Conservation (phyloP, 1,284 basidiomycete species). For the Ustilago xerochloae region DNA sequence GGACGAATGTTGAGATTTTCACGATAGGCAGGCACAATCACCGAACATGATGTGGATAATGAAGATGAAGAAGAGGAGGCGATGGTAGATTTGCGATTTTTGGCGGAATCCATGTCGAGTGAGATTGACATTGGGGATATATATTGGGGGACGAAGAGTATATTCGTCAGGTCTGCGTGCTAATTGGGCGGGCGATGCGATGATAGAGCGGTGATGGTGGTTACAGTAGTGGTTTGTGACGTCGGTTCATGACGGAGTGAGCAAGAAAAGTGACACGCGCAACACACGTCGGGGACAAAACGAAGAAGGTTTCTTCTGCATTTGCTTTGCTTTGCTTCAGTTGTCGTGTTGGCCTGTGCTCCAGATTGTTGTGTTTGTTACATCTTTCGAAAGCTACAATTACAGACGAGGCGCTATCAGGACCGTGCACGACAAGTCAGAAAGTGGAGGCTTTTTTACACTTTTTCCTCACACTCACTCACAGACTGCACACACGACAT, state of each 20-base stretch:
- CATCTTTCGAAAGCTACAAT: neutral
- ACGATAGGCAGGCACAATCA: slow-evolving; percentile 43
- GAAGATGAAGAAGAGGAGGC: slow-evolving; percentile 10
- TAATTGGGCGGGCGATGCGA: neutral
- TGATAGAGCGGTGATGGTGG: neutral
- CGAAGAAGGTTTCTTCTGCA: too few species aligned
- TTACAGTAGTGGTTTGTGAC: neutral
- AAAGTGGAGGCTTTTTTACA: slow-evolving; percentile 7
- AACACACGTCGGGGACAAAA: neutral
- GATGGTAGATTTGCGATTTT: slow-evolving; percentile 20
- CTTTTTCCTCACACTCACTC: too few species aligned
- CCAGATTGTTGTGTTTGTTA: neutral
- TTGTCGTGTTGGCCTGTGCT: slow-evolving; percentile 6
- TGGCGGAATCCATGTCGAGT: slow-evolving; percentile 43
- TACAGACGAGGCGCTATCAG: neutral
- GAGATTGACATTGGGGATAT: slow-evolving; percentile 35
- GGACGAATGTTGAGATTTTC: slow-evolving; percentile 66
- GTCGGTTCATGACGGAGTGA: too few species aligned
- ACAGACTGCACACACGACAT: slow-evolving; percentile 24
- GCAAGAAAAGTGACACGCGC: neutral
- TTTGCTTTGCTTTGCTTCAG: neutral
- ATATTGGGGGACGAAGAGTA: neutral
- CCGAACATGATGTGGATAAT: slow-evolving; percentile 41
- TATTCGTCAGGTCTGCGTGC: neutral
- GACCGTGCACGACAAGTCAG: slow-evolving; percentile 10